Base-by-base conservation (phyloP, 2,329 filamentous ascomycete genomes). In the Ramichloridium luteum region DNA sequence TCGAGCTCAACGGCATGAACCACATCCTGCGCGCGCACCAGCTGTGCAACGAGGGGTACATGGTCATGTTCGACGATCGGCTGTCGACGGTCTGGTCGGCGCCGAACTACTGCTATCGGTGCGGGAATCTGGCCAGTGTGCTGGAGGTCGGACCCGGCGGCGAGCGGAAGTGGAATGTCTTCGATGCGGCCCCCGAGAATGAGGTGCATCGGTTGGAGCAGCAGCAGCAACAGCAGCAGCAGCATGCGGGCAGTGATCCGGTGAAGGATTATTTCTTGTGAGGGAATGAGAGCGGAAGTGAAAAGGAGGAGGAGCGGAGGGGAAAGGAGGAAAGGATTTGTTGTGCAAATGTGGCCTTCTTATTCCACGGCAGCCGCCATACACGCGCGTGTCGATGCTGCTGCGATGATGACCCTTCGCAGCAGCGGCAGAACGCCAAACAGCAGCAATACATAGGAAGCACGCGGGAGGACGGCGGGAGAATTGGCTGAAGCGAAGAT, bases 1-100 rank as follows among this genome's bases (percentile, higher is more conserved):
- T 98, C 17, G 83, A 90, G 47, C 86, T 98, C 48, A 98, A 98
- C 60, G 80, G 75, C 57, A 96, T 98, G 86, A 88, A 80, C 17
- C 90, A 98, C 58, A 98, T 98, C 43, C 67, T 98, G 35, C 81
- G 90, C 14, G 90, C 90, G n/a, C 90, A 98, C 59, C 90, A 98
- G 62, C 72, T 98, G 4, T 98, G 90, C 57, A 90, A 98, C 58
- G 90, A 98, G 61, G 90, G 90, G 1, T 98, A 88, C 57, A 90
- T 96, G 61, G 81, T 96, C 28, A 72, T 98, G 11, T 98, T 93
- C 57, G 88, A 96, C 50, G 88, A 96, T 58, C 74, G 80, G 11
- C 63, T 98, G 22, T 93, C 84, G 56, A 98, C 90, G 1, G 90
- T 98, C 5, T 98, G 90, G 90, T 94, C 85, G 55, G 90, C 90